Evolutionary conservation across 768 basidiomycete species (phyloP).

Genomic region (Rhizopogon vesiculosus): DNA sequence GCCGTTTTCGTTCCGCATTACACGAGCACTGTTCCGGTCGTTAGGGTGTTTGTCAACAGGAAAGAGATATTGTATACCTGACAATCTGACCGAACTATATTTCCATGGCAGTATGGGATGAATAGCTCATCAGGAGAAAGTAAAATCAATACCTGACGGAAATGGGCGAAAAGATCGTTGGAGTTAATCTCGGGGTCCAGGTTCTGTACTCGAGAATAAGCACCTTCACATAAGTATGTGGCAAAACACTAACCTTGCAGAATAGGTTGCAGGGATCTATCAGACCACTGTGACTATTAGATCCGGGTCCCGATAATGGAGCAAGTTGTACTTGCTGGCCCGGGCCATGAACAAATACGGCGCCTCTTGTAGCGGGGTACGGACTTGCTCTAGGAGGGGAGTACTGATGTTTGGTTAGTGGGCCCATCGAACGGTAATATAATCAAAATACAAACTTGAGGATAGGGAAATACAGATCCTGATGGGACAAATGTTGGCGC

Average conservation of each 20-base stretch:
- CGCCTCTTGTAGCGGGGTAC: slow-evolving; percentile 34
- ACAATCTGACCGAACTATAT: slow-evolving; percentile 85
- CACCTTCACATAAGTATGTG: slow-evolving; percentile 9
- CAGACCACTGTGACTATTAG: slow-evolving; percentile 77
- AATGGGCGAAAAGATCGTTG: slow-evolving; percentile 77
- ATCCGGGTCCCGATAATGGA: slow-evolving; percentile 69
- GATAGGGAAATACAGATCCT: slow-evolving; percentile 58
- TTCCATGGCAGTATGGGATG: slow-evolving; percentile 11
- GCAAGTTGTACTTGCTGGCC: slow-evolving; percentile 89
- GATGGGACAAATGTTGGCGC: slow-evolving; percentile 77
- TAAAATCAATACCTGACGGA: slow-evolving; percentile 55
- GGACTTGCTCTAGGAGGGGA: slow-evolving; percentile 62
- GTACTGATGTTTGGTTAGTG: slow-evolving; percentile 37
- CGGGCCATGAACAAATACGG: slow-evolving; percentile 76
- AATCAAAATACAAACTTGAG: slow-evolving; percentile 44
- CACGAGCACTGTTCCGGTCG: slow-evolving; percentile 61
- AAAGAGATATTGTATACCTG: slow-evolving; percentile 44
- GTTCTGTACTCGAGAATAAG: slow-evolving; percentile 46
- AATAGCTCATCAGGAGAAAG: slow-evolving; percentile 1
- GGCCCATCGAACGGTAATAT: neutral
- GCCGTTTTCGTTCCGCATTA: slow-evolving; percentile 83
- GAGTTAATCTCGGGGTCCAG: slow-evolving; percentile 83
- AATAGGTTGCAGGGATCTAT: slow-evolving; percentile 91
- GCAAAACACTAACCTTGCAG: slow-evolving; percentile 57
- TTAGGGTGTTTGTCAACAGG: neutral